Evolutionary conservation across 140 eudicot species (phyloP).

Genomic region (Flaveria floridana): DNA sequence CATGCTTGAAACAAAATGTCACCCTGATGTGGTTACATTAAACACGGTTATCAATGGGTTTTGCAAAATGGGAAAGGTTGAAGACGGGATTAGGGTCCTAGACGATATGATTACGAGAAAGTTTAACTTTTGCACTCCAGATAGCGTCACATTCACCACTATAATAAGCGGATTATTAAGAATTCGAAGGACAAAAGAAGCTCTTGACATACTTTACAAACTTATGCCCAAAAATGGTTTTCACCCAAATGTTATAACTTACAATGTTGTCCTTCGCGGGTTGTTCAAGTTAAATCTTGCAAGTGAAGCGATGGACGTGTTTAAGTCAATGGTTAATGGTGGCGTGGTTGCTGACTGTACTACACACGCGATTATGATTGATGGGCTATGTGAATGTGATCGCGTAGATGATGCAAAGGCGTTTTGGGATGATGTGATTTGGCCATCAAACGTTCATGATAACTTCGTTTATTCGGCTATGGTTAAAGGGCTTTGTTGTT

Average conservation of each 20-base stretch:
- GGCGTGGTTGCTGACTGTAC: conserved; percentile 59
- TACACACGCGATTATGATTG: conserved; percentile 65
- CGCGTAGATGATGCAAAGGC: conserved; percentile 66
- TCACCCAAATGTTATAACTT: conserved; percentile 64
- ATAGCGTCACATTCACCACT: conserved; percentile 77
- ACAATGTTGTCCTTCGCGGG: conserved; percentile 71
- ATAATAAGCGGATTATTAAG: conserved; percentile 59
- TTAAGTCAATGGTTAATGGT: conserved; percentile 43
- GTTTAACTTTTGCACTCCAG: conserved; percentile 73
- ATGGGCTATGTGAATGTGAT: conserved; percentile 62
- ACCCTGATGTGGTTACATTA: conserved; percentile 75
- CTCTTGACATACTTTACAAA: conserved; percentile 53
- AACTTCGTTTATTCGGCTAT: conserved; percentile 75
- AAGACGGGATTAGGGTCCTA: conserved; percentile 60
- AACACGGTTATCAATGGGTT: conserved; percentile 78
- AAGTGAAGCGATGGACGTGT: conserved; percentile 62
- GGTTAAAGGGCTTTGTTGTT: conserved; percentile 77
- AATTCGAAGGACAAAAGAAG: conserved; percentile 54
- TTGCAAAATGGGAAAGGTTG: conserved; percentile 73
- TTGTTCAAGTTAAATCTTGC: conserved; percentile 50
- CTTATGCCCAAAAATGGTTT: conserved; percentile 70
- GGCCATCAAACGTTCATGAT: conserved; percentile 89
- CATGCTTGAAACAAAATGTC: conserved; percentile 67
- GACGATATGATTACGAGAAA: conserved; percentile 74
- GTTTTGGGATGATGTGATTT: conserved; percentile 73